Evolutionary conservation across 169 alveolate species (phyloP).

Genomic region (Plasmodium berghei): DNA sequence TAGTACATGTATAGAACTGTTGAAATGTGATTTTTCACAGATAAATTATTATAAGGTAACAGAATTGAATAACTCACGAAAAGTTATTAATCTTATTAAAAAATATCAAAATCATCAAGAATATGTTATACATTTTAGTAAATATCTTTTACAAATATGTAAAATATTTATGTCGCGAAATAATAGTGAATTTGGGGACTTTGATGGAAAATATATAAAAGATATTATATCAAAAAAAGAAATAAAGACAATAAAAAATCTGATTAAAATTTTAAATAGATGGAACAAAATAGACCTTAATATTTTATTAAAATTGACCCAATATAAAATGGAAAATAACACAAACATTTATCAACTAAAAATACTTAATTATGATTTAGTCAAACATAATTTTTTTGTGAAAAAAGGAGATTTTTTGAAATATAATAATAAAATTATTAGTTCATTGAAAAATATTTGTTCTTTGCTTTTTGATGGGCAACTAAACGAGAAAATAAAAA

Average conservation of each 20-base stretch:
- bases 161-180: not conserved
- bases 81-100: constrained; percentile 18
- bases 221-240: not conserved
- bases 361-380: constrained; percentile 16
- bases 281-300: constrained; percentile 47
- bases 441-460: not conserved
- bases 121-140: constrained; percentile 2
- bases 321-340: constrained; percentile 4
- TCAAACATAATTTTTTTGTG: constrained; percentile 27
- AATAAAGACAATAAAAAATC: constrained; percentile 6
- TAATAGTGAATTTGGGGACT: not conserved
- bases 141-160: constrained; percentile 23
- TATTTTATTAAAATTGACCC: constrained; percentile 11
- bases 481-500: not conserved
- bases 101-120: constrained; percentile 22
- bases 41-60: not conserved
- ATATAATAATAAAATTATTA: constrained; percentile 27
- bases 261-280: constrained; percentile 20
- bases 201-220: not conserved
- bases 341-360: constrained; percentile 5
- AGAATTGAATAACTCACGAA: constrained; percentile 9
- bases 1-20: constrained; percentile 36
- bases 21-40: constrained; percentile 15
- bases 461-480: not conserved
- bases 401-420: constrained; percentile 46